Percentiles rank a stretch among this genome's conserved stretches.
These are phyloP conservation scores for Phytophthora syringae DNA, from an alignment of 352 stramenopile genomes.

Conservation along the genomic window DNA sequence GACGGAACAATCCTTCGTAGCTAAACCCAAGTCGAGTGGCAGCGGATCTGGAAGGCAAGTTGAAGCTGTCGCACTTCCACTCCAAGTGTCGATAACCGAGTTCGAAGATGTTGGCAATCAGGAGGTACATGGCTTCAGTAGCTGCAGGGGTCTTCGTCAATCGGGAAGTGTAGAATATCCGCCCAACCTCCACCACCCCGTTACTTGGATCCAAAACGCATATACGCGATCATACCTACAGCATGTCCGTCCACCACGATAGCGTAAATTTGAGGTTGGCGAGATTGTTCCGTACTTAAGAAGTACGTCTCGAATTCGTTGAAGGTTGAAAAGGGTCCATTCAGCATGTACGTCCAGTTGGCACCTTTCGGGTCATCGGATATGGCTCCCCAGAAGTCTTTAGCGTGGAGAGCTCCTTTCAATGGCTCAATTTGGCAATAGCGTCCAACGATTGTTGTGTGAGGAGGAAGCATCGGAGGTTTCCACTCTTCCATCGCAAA, in stretches of 20 bases:
- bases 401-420: conserved; percentile 7
- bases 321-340: conserved; percentile 19
- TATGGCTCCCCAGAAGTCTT: conserved; percentile 21
- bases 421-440: conserved; percentile 28
- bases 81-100: conserved; percentile 23
- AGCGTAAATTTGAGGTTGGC: conserved; percentile 19
- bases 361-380: conserved; percentile 15
- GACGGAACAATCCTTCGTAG: conserved; percentile 24
- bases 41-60: conserved; percentile 12
- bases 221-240: conserved; percentile 26
- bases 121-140: conserved; percentile 23
- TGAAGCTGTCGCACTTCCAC: no score
- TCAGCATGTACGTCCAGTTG: conserved; percentile 30
- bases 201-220: conserved; percentile 18
- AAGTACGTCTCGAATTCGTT: conserved; percentile 23
- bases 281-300: neutral
- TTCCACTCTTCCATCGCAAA: conserved; percentile 19
- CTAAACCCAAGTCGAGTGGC: conserved; percentile 22
- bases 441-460: conserved; percentile 12
- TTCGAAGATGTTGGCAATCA: conserved; percentile 15
- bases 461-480: conserved; percentile 12
- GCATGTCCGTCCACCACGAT: conserved; percentile 16
- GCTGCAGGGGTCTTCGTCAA: conserved; percentile 6
- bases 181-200: conserved; percentile 24
- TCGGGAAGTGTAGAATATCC: neutral